A percentile compares a stretch with the other conserved stretches of the same genome.
Conservation (phyloP, 2,329 filamentous ascomycete genomes). For the Stachybotrys elegans region DNA sequence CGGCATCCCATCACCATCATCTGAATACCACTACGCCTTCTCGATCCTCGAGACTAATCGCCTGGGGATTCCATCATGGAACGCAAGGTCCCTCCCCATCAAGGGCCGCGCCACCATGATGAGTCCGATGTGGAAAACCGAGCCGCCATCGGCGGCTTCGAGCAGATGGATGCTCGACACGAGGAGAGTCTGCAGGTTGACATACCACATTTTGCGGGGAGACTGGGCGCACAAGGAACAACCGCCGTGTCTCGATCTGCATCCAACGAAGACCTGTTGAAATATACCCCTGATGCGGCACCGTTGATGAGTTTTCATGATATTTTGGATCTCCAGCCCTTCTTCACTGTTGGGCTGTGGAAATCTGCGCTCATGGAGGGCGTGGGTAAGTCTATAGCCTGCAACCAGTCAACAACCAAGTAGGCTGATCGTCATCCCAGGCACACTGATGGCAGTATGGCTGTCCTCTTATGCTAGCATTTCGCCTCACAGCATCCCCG, state of each 20-base stretch:
- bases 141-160: background rate
- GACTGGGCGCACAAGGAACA: background rate
- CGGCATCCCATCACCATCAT: too few species aligned
- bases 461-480: constrained; percentile 13
- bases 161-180: background rate
- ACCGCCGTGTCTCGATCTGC: background rate
- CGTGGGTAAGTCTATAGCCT: constrained; percentile 12
- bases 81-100: too few species aligned
- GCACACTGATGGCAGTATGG: constrained; percentile 15
- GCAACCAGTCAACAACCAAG: background rate
- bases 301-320: constrained; percentile 31
- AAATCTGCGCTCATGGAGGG: constrained; percentile 36
- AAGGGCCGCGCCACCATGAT: too few species aligned
- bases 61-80: too few species aligned
- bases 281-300: constrained; percentile 33
- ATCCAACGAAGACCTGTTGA: constrained; percentile 12
- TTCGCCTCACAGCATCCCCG: constrained; percentile 10
- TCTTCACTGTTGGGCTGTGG: constrained; percentile 28
- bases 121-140: background rate
- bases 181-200: background rate
- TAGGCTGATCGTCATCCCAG: constrained; percentile 1
- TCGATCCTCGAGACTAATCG: too few species aligned
- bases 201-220: background rate
- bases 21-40: too few species aligned
- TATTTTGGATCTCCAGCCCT: constrained; percentile 26